A percentile compares a stretch with the other conserved stretches of the same genome.
Evolutionary conservation across 2,329 filamentous ascomycete genomes (phyloP).

Genomic region (Aspergillus tamarii): DNA sequence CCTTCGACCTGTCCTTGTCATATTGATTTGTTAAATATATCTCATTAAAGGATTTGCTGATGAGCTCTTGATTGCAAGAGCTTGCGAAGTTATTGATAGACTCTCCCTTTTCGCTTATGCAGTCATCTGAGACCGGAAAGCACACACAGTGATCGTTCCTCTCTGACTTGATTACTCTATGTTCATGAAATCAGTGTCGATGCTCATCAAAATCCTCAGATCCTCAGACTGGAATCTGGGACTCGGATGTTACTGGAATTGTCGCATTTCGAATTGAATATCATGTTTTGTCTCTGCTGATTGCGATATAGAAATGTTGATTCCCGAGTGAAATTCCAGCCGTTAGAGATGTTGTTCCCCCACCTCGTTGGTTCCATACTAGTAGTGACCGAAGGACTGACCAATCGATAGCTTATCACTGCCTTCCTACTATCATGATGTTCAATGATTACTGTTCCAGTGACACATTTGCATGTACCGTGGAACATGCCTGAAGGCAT

Average conservation of each 20-base stretch:
- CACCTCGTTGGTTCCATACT: not conserved
- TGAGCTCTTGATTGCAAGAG: not conserved
- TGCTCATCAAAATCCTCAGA: not conserved
- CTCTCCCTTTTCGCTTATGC: not conserved
- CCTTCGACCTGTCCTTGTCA: not conserved
- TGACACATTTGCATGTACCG: not conserved
- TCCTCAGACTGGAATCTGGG: not conserved
- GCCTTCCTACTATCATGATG: no score
- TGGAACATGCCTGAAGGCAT: not conserved
- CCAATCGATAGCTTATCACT: not conserved
- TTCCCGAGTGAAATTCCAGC: not conserved
- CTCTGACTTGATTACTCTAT: not conserved
- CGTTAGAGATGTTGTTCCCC: not conserved
- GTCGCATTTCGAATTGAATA: not conserved
- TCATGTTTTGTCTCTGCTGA: not conserved
- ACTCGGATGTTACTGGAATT: not conserved
- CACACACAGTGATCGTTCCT: not conserved
- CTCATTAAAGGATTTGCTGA: not conserved
- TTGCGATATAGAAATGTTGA: not conserved
- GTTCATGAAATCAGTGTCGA: not conserved
- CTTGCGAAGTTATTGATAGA: not conserved
- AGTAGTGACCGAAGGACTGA: not conserved
- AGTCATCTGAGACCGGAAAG: not conserved
- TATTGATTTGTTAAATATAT: not conserved
- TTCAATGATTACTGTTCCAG: not conserved